Percentiles rank a stretch among this genome's conserved stretches.
Evolutionary conservation across 805 yeast genomes (phyloP).

Genomic region (Metschnikowia reukaufii): DNA sequence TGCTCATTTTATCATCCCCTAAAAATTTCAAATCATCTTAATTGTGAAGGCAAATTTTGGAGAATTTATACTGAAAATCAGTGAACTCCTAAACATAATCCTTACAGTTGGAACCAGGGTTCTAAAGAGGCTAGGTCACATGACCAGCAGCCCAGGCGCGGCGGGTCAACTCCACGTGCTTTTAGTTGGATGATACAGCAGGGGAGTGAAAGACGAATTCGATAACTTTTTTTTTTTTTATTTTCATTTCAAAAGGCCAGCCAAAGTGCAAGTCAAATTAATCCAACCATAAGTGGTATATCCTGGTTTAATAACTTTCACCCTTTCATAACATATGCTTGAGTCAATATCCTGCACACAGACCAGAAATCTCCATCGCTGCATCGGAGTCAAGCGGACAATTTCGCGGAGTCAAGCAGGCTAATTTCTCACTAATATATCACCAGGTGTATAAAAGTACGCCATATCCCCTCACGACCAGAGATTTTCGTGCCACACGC

Average conservation of each 20-base stretch:
- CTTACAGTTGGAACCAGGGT: neutral
- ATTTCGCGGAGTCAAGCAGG: slow-evolving; percentile 7
- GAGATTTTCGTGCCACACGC: neutral
- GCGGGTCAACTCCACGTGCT: neutral
- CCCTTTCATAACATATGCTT: too few relatives aligned
- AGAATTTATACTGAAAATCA: too few relatives aligned
- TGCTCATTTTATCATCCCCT: too few relatives aligned
- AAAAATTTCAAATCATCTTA: too few relatives aligned
- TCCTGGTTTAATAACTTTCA: too few relatives aligned
- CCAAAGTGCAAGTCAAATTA: too few relatives aligned
- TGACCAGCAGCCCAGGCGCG: neutral
- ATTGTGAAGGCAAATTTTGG: too few relatives aligned
- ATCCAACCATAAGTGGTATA: too few relatives aligned
- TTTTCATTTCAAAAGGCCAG: too few relatives aligned
- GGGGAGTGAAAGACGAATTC: too few relatives aligned
- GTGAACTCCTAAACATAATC: neutral
- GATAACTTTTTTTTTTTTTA: too few relatives aligned
- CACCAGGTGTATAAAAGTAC: neutral
- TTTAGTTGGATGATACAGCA: too few relatives aligned
- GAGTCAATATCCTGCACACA: neutral
- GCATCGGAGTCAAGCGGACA: slow-evolving; percentile 12
- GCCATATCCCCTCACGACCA: neutral
- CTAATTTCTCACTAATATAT: slow-evolving; percentile 5
- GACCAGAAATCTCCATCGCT: neutral
- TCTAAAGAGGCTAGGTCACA: neutral